Percentiles rank a stretch among this genome's conserved stretches.
Conservation (phyloP, 257 asterid genomes). For the Capsicum pubescens region DNA sequence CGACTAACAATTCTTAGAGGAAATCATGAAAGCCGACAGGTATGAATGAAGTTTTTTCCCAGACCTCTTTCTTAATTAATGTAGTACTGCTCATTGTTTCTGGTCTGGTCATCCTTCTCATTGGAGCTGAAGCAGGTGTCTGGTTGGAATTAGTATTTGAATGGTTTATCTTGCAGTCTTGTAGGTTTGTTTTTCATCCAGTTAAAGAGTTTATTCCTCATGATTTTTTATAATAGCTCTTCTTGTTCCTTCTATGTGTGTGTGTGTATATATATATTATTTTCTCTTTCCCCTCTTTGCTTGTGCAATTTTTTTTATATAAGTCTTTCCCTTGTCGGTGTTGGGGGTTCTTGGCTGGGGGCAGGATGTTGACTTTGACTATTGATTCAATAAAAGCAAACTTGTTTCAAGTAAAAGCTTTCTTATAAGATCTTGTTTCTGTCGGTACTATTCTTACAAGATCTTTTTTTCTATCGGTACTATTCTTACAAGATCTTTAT, state of each 20-base stretch:
- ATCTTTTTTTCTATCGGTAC: too few species aligned
- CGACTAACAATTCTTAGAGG: slow-evolving; percentile 51
- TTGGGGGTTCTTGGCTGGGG: not conserved
- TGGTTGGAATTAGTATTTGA: slow-evolving; percentile 1
- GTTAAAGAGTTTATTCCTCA: slow-evolving; percentile 9
- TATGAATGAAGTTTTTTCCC: not conserved
- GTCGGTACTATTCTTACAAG: not conserved
- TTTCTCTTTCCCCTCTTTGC: not conserved
- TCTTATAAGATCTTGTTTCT: too few species aligned
- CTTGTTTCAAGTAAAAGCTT: not conserved
- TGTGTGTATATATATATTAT: not conserved
- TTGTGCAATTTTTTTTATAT: not conserved
- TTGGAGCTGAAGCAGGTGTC: not conserved
- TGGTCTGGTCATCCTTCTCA: slow-evolving; percentile 14
- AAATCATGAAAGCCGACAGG: slow-evolving; percentile 42
- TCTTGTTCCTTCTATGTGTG: not conserved
- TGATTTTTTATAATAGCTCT: not conserved
- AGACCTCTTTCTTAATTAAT: not conserved
- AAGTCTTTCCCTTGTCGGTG: not conserved
- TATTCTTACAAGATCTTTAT: not conserved
- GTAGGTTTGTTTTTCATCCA: not conserved
- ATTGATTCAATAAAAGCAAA: not conserved
- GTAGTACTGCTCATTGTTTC: not conserved
- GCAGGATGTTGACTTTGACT: not conserved
- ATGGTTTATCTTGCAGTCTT: not conserved